Base-by-base conservation (phyloP, 306 rosid species). In the Rosa chinensis region DNA sequence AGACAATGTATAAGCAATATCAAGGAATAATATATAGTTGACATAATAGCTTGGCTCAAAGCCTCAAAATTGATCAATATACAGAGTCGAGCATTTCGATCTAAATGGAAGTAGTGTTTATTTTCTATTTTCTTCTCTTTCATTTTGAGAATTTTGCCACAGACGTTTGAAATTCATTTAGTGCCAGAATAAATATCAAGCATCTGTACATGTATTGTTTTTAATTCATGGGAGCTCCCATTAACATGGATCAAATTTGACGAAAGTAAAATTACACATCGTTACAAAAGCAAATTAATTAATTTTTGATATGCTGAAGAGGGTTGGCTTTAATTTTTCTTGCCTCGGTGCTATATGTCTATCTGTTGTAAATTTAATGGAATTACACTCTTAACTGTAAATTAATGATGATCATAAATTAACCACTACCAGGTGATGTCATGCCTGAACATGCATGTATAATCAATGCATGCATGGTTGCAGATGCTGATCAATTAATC, bases 21-120 rank as follows among this genome's bases (percentile, higher is more conserved):
- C 70, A 76, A 74, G 70, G 81, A 86, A 80, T 79, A 86, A 80
- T 79, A 83, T 28, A 83, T 75, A 78, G 78, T 86, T 70, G 75
- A 74, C 85, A 64, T 50, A 81, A 84, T 80, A 80, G 68, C 82
- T 71, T 77, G 77, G 80, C 87, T 81, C 76, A 21, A 49, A 80
- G 75, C 67, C 67, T 25, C 40, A 25, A 28, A 62, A 25, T 25
- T 62, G 67, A 62, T 32, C 72, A 78, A 66, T 78, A 70, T 63
- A 37, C 45, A 16, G 45, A 70, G 77, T 78, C 55, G 32, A 81
- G 83, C 78, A 53, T 77, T 61, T 59, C 77, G 40, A 37, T 10
- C 66, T 23, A 10, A 61, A 61, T 10, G 14, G 43, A 35, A 70
- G 12, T 23, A 23, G 25, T 49, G 58, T 59, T 18, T 42, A 28